Evolutionary conservation across 139 green algal genomes (phyloP).

Genomic region (Auxenochlorella pyrenoidosa): DNA sequence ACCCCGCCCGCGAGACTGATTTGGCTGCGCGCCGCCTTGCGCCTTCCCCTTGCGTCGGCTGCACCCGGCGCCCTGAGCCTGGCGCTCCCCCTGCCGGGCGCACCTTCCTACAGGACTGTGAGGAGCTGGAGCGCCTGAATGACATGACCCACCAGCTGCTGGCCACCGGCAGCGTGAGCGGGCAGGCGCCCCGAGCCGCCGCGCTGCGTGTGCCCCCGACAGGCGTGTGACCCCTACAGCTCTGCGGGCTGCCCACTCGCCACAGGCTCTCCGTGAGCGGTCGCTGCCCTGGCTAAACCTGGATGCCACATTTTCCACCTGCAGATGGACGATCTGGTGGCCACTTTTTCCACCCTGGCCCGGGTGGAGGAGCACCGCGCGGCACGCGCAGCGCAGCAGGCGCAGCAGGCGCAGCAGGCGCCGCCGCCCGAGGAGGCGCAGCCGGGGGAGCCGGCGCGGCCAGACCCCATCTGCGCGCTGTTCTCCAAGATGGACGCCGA

Average conservation of each 20-base stretch:
- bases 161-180: constrained; percentile 13
- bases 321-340: constrained; percentile 26
- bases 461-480: neutral
- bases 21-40: too few species aligned
- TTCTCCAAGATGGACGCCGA: neutral
- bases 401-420: neutral
- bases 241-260: too few species aligned
- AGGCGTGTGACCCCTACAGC: too few species aligned
- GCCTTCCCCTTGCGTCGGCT: too few species aligned
- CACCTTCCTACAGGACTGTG: neutral
- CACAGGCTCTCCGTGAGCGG: too few species aligned
- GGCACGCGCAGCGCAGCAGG: neutral
- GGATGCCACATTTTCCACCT: too few species aligned
- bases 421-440: neutral
- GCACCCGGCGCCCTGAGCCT: too few species aligned
- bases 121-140: constrained; percentile 19
- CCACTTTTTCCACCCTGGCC: constrained; percentile 13
- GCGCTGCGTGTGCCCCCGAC: neutral
- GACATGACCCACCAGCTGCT: constrained; percentile 24
- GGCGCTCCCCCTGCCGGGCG: too few species aligned
- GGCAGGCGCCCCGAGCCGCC: neutral
- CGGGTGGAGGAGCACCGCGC: constrained; percentile 5
- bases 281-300: too few species aligned
- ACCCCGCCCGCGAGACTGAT: too few species aligned
- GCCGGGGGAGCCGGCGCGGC: neutral